phyloP scores from a whole-genome alignment of 495 filamentous ascomycete species.

The Chaetomidium leptoderma region DNA sequence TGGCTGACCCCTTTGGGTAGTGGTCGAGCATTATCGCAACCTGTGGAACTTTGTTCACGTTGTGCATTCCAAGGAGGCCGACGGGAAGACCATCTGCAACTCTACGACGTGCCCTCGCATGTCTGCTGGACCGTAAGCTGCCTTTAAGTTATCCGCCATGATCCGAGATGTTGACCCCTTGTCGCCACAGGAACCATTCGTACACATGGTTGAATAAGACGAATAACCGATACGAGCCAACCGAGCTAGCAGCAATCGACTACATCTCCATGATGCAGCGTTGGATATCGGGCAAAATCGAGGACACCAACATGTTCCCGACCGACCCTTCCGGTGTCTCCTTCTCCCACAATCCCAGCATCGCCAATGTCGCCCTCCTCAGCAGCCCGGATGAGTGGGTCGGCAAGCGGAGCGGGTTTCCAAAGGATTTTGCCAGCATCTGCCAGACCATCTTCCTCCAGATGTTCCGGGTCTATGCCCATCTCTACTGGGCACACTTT shows the following conservation, averaged over 20 bases:
- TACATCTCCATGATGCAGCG: conserved; percentile 91
- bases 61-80: conserved; percentile 71
- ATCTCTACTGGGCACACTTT: conserved; percentile 83
- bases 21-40: conserved; percentile 85
- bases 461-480: conserved; percentile 95
- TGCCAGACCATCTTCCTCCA: conserved; percentile 90
- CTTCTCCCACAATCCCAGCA: conserved; percentile 52
- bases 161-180: conserved; percentile 11
- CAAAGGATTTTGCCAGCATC: conserved; percentile 76
- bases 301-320: conserved; percentile 80
- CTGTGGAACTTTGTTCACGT: conserved; percentile 79
- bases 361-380: conserved; percentile 57
- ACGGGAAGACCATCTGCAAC: conserved; percentile 75
- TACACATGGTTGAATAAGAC: conserved; percentile 82
- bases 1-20: conserved; percentile 37
- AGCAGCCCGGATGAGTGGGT: conserved; percentile 66
- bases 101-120: conserved; percentile 78
- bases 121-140: conserved; percentile 78
- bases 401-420: conserved; percentile 84
- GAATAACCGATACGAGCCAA: conserved; percentile 46
- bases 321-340: conserved; percentile 60
- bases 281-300: conserved; percentile 89
- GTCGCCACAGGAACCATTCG: conserved; percentile 64
- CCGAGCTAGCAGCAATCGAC: conserved; percentile 71
- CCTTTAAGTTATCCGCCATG: conserved; percentile 3